Evolutionary conservation across 805 yeast species (phyloP), one percentile per base, ranked within the genome.

Genomic region (Komagataella kurtzmanii): DNA sequence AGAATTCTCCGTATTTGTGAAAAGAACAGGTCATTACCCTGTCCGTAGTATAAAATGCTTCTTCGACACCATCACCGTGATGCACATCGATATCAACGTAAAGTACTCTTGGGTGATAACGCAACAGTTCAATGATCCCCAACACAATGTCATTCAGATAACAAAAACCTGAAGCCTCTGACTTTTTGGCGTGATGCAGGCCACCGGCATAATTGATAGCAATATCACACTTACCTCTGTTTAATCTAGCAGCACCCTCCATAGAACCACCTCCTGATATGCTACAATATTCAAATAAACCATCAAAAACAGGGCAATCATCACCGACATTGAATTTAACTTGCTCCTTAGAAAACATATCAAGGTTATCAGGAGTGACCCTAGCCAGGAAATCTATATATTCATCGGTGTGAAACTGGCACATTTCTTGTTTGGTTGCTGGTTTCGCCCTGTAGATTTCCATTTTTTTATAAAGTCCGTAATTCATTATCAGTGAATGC

Each of bases 331-430:
- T 93, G 74, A 91, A 91, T 65, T 87, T 88, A 54, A 80, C 83
- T 64, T 87, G 90, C 65, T 90, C 97, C 60, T 87, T 88, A 57
- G 86, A 79, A 63, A 89, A 88, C 74, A 83, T 70, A 54, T 88
- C 95, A 66, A 88, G 74, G 64, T 88, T 90, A 65, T 90, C 97
- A 6, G 97, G 97, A 14, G 95, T 82, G 40, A 88, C 97, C 53
- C 96, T 74, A 49, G 89, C 82, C 55, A 90, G 70, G 63, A 93
- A 93, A 66, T 93, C 97, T 54, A 93, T 84, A 66, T 93, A 93
- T 67, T 93, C 99, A 67, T 93, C 98, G 2, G 98, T 88, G 67
- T 93, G 99, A 68, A 93, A 91, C 69, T 91, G 97, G 60, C 96
- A 85, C 96, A 93, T 88, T 63, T 93, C 99, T 68, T 91, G 96